Base-by-base conservation (phyloP, 176 grass and related monocot genomes). In the sorghum (Sorghum bicolor) region DNA sequence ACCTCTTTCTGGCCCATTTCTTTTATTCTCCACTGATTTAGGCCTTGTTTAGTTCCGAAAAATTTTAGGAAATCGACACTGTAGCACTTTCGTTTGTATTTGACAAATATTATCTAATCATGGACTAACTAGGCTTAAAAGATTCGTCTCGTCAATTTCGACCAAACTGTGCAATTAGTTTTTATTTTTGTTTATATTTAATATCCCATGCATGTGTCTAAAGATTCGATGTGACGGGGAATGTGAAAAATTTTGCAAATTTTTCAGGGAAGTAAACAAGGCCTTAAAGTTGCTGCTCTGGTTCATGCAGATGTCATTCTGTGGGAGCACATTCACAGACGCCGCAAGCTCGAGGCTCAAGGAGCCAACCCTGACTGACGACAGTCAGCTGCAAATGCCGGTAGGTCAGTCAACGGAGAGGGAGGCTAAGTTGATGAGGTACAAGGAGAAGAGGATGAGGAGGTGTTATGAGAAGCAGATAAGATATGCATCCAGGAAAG, bases 361-460 rank as follows among this genome's bases (percentile, higher is more conserved):
- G 80, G 45, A 72, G 37, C 44, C 61, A 77, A 48, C 47, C 78
- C 87, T n/a, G 62, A 40, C 30, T 2, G 31, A 64, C 4, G 5
- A n/a, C 12, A 63, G 4, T 52, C 65, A 57, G 65, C 79, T 81
- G 45, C 79, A 39, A 70, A 81, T 15, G 64, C 20, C 15, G 68
- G 25, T 29, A 16, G 58, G 61, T 50, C 64, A 29, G 12, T 22
- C 15, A 2, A 52, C 58, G 30, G 83, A 87, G 6, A 88, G 90
- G 60, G 72, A 92, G 67, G 83, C 80, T 10, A 90, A 88, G 75
- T 34, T 95, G 26, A 88, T 90, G 88, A 82, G 90, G 57, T 95
- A 95, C 90, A 87, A 67, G 75, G 93, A 95, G 67, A 96, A 96
- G 79, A 84, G 88, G 88, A 92, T 82, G 76, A 88, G 66, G 79